Percentiles rank a stretch among this genome's conserved stretches.
These are phyloP conservation scores for Leccinum aurantiacum DNA, from an alignment of 768 basidiomycete genomes.

Conservation along the genomic window DNA sequence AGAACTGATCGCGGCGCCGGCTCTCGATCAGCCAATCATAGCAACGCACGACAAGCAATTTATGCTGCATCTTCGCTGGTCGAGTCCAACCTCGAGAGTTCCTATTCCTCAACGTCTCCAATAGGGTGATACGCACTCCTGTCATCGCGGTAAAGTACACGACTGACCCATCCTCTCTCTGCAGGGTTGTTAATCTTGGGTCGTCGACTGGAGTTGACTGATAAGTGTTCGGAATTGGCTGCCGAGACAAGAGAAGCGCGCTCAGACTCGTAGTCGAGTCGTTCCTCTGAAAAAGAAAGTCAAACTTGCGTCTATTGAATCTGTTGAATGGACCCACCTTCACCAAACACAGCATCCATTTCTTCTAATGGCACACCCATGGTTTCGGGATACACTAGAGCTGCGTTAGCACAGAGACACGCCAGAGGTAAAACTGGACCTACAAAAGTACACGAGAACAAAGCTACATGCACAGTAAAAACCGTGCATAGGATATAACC, in stretches of 20 bases:
- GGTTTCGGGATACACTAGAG: slow-evolving; percentile 79
- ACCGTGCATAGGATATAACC: slow-evolving; percentile 93
- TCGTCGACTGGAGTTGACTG: slow-evolving; percentile 31
- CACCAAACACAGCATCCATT: slow-evolving; percentile 88
- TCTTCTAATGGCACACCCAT: slow-evolving; percentile 87
- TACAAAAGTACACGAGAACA: slow-evolving; percentile 80
- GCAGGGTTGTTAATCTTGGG: slow-evolving; percentile 21
- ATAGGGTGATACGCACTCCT: slow-evolving; percentile 50
- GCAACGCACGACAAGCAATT: slow-evolving; percentile 7
- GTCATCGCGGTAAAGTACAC: slow-evolving; percentile 45
- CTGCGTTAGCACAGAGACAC: slow-evolving; percentile 8
- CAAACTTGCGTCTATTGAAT: slow-evolving; percentile 15
- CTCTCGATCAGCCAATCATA: slow-evolving; percentile 9
- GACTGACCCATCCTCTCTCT: slow-evolving; percentile 48
- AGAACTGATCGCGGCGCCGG: slow-evolving; percentile 1
- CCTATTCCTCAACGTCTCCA: slow-evolving; percentile 50
- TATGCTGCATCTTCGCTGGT: slow-evolving; percentile 9
- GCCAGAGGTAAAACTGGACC: slow-evolving; percentile 29
- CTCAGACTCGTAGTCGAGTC: slow-evolving; percentile 65
- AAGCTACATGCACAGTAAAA: slow-evolving; percentile 90
- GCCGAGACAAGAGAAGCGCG: slow-evolving; percentile 53
- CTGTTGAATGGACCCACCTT: slow-evolving; percentile 48
- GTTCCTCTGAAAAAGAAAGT: slow-evolving; percentile 45
- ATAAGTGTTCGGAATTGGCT: slow-evolving; percentile 38
- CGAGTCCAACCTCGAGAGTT: slow-evolving; percentile 50